These are phyloP conservation scores for Podila epicladia DNA, from an alignment of 192 early-diverging fungal species.

Conservation along the genomic window DNA sequence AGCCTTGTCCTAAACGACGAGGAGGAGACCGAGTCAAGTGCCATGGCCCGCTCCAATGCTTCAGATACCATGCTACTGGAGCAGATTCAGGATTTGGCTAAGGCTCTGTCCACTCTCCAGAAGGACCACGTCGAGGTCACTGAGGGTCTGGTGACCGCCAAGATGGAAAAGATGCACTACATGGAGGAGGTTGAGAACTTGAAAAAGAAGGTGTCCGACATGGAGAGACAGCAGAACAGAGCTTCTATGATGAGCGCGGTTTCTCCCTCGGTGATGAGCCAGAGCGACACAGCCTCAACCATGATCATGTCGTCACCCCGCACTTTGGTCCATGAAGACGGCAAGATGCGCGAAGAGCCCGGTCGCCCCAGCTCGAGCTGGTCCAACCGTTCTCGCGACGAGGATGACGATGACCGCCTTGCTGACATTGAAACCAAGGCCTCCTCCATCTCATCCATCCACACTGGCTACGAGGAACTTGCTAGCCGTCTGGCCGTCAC, in stretches of 20 bases:
- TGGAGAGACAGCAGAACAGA: conserved; percentile 61
- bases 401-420: conserved; percentile 6
- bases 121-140: conserved; percentile 75
- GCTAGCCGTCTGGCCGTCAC: conserved; percentile 19
- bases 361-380: conserved; percentile 31
- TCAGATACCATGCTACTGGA: conserved; percentile 58
- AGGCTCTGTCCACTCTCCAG: conserved; percentile 70
- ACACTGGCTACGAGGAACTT: conserved; percentile 18
- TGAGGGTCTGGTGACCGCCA: conserved; percentile 63
- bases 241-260: conserved; percentile 46
- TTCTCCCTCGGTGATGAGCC: conserved; percentile 43
- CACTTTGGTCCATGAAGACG: conserved; percentile 18
- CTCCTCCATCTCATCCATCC: conserved; percentile 25
- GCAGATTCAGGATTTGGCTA: conserved; percentile 71
- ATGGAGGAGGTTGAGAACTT: conserved; percentile 63
- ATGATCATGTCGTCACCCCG: conserved; percentile 32
- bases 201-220: conserved; percentile 50
- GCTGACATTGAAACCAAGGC: conserved; percentile 18
- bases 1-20: conserved; percentile 10
- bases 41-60: neutral
- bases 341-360: conserved; percentile 14
- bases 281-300: conserved; percentile 40
- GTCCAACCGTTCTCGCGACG: conserved; percentile 35
- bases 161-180: conserved; percentile 64
- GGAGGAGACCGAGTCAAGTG: conserved; percentile 12